These are phyloP conservation scores for Fusarium anguioides DNA, from an alignment of 2,329 filamentous ascomycete species.

Conservation along the genomic window DNA sequence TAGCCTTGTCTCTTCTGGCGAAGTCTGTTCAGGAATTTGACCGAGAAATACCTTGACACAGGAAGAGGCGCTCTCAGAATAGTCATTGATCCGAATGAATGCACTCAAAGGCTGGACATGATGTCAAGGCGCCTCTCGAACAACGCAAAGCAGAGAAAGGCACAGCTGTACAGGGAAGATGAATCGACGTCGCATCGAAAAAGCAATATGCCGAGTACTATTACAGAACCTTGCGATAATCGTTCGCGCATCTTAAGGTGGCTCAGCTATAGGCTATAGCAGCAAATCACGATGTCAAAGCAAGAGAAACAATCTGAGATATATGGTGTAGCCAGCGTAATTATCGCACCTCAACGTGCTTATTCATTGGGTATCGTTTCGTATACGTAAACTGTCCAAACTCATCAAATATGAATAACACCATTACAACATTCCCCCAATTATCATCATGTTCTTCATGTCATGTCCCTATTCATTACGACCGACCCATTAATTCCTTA, in stretches of 20 bases:
- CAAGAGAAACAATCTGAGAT: neutral
- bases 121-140: neutral
- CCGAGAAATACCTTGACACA: neutral
- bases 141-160: neutral
- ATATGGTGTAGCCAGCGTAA: neutral
- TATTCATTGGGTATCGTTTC: neutral
- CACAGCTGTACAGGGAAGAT: too few relatives aligned
- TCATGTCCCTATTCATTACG: constrained; percentile 13
- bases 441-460: neutral
- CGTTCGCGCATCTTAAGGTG: neutral
- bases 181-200: neutral
- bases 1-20: neutral
- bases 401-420: constrained; percentile 3
- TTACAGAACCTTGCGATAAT: neutral
- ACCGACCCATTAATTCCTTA: constrained; percentile 44
- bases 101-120: neutral
- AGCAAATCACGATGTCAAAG: too few relatives aligned
- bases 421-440: neutral
- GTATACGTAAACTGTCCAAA: constrained; percentile 3
- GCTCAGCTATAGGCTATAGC: neutral
- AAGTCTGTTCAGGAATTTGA: neutral
- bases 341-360: neutral
- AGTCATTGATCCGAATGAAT: too few relatives aligned
- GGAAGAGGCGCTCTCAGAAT: neutral
- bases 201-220: neutral